Evolutionary conservation across 306 rosid genomes (phyloP).

Genomic region (Acacia acuminata): DNA sequence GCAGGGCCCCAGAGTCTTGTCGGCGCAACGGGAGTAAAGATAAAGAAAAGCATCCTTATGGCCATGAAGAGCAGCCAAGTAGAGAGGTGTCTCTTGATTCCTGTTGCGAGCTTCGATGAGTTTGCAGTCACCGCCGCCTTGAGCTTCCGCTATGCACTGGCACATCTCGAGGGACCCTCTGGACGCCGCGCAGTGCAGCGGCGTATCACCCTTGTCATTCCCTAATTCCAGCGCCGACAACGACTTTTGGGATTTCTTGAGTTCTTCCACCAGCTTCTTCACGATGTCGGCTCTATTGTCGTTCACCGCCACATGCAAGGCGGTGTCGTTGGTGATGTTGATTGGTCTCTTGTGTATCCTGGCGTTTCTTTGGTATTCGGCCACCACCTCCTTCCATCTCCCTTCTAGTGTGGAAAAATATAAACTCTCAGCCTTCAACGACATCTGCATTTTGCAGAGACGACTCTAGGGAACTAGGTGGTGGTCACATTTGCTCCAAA

Average conservation of each 20-base stretch:
- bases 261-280: neutral
- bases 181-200: neutral
- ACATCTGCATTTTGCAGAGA: neutral
- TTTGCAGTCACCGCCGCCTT: neutral
- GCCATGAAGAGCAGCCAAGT: neutral
- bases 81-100: neutral
- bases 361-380: neutral
- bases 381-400: neutral
- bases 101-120: neutral
- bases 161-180: neutral
- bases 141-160: neutral
- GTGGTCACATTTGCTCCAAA: neutral
- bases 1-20: neutral
- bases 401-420: neutral
- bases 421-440: neutral
- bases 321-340: neutral
- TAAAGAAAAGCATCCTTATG: neutral
- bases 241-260: neutral
- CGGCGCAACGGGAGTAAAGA: neutral
- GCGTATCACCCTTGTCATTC: neutral
- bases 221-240: neutral
- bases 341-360: neutral
- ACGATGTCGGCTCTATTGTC: neutral
- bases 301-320: constrained; percentile 9
- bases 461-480: neutral